phyloP scores from a whole-genome alignment of 108 stramenopile genomes.

The Stephanodiscus minutulus region DNA sequence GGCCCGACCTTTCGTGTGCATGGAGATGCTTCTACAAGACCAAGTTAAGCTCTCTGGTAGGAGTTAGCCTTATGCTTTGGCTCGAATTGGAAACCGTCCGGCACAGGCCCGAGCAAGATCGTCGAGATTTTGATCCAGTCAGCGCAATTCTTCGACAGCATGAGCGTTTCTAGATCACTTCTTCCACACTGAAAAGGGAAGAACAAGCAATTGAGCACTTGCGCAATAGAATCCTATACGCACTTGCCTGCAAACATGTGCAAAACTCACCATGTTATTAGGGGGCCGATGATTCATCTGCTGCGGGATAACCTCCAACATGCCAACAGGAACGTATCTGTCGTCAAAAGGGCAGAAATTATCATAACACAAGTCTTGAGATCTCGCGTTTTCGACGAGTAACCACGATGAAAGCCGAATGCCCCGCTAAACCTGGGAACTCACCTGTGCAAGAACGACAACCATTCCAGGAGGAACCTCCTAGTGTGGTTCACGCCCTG shows the following conservation, averaged over 20 bases:
- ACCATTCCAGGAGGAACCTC: slow-evolving; percentile 97
- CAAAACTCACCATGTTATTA: slow-evolving; percentile 53
- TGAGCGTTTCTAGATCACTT: slow-evolving; percentile 76
- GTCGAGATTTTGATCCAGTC: slow-evolving; percentile 98
- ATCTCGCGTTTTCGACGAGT: background rate
- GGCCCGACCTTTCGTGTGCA: background rate
- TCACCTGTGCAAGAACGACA: slow-evolving; percentile 93
- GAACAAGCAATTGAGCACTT: background rate
- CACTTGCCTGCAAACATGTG: background rate
- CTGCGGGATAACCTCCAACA: slow-evolving; percentile 87
- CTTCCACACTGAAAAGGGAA: slow-evolving; percentile 56
- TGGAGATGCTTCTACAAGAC: background rate
- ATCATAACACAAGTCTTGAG: background rate
- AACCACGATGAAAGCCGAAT: background rate
- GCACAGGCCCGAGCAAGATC: slow-evolving; percentile 94
- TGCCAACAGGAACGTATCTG: slow-evolving; percentile 95
- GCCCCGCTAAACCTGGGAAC: slow-evolving; percentile 76
- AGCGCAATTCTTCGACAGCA: slow-evolving; percentile 60
- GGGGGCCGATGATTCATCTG: slow-evolving; percentile 96
- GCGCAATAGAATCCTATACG: slow-evolving; percentile 2
- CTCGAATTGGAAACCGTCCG: slow-evolving; percentile 88
- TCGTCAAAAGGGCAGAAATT: background rate
- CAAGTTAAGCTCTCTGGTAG: slow-evolving; percentile 37
- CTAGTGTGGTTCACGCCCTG: slow-evolving; percentile 94
- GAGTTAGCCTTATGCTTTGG: slow-evolving; percentile 94